Conservation (phyloP, 768 basidiomycete genomes). For the Russula virescens region DNA sequence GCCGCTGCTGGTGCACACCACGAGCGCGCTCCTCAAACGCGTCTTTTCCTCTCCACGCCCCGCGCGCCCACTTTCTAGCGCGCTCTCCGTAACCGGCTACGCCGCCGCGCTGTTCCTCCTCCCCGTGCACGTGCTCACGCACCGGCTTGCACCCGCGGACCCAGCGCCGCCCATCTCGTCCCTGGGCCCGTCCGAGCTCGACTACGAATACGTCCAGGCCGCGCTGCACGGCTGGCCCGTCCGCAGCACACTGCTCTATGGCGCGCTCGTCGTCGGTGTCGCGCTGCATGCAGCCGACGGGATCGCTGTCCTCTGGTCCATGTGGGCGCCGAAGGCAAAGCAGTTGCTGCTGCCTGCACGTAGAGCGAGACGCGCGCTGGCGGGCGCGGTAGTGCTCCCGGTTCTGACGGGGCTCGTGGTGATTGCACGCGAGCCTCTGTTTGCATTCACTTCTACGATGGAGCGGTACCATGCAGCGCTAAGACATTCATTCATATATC, state of each 20-base stretch:
- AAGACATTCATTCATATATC: constrained; percentile 42
- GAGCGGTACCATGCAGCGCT: constrained; percentile 50
- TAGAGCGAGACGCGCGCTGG: constrained; percentile 31
- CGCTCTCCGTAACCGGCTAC: constrained; percentile 61
- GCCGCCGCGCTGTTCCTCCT: constrained; percentile 50
- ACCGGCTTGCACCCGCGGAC: constrained; percentile 52
- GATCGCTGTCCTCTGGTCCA: constrained; percentile 44
- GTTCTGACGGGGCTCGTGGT: constrained; percentile 51
- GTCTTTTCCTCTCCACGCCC: constrained; percentile 36
- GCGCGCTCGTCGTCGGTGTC: constrained; percentile 50
- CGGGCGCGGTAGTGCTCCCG: constrained; percentile 41
- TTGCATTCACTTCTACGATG: constrained; percentile 46
- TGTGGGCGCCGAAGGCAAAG: constrained; percentile 34
- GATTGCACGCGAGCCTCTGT: constrained; percentile 52
- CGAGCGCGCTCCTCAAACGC: constrained; percentile 56
- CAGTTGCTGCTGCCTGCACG: constrained; percentile 25
- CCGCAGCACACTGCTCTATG: constrained; percentile 57
- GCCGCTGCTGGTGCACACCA: constrained; percentile 61
- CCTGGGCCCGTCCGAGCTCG: constrained; percentile 70
- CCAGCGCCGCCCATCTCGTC: constrained; percentile 44
- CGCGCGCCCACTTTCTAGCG: constrained; percentile 35
- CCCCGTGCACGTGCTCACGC: constrained; percentile 63
- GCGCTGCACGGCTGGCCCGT: constrained; percentile 58
- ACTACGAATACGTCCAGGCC: constrained; percentile 78
- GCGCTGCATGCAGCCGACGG: constrained; percentile 64